phyloP scores from a whole-genome alignment of 805 yeast genomes.

The Blastobotrys muscicola region DNA sequence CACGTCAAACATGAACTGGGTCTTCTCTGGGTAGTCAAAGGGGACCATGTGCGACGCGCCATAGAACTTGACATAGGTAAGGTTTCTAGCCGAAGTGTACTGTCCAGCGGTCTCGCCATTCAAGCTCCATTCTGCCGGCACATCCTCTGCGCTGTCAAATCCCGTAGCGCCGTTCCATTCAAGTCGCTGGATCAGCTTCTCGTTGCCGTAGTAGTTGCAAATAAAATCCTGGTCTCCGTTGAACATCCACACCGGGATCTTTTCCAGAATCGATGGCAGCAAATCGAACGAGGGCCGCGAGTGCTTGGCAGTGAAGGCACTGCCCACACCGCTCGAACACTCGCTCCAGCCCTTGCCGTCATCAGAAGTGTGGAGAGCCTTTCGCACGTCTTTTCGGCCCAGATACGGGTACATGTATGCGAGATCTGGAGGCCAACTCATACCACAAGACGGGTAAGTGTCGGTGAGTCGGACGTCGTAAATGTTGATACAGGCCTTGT shows the following conservation, averaged over 20 bases:
- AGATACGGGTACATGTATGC: slow-evolving; percentile 42
- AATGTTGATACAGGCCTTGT: slow-evolving; percentile 60
- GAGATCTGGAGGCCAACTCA: slow-evolving; percentile 79
- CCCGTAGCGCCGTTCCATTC: slow-evolving; percentile 49
- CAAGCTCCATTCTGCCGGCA: slow-evolving; percentile 37
- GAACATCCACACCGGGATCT: slow-evolving; percentile 58
- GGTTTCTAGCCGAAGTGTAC: slow-evolving; percentile 50
- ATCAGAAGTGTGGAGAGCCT: slow-evolving; percentile 40
- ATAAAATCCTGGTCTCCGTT: slow-evolving; percentile 85
- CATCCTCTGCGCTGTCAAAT: slow-evolving; percentile 22
- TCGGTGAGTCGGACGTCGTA: slow-evolving; percentile 70
- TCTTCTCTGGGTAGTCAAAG: slow-evolving; percentile 58
- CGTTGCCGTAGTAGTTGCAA: slow-evolving; percentile 75
- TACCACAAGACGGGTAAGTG: slow-evolving; percentile 77
- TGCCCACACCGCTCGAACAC: slow-evolving; percentile 56
- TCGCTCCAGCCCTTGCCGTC: slow-evolving; percentile 57
- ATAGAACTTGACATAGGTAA: slow-evolving; percentile 64
- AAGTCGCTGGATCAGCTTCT: slow-evolving; percentile 50
- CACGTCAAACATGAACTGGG: slow-evolving; percentile 59
- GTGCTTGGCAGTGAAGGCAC: slow-evolving; percentile 39
- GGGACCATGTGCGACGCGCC: slow-evolving; percentile 94
- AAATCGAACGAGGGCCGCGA: slow-evolving; percentile 55
- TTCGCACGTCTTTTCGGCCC: slow-evolving; percentile 35
- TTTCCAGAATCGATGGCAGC: slow-evolving; percentile 53
- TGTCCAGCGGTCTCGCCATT: slow-evolving; percentile 35